Evolutionary conservation across 2,329 filamentous ascomycete species (phyloP), one percentile per base, ranked within the genome.

Genomic region (Fusarium pseudograminearum): DNA sequence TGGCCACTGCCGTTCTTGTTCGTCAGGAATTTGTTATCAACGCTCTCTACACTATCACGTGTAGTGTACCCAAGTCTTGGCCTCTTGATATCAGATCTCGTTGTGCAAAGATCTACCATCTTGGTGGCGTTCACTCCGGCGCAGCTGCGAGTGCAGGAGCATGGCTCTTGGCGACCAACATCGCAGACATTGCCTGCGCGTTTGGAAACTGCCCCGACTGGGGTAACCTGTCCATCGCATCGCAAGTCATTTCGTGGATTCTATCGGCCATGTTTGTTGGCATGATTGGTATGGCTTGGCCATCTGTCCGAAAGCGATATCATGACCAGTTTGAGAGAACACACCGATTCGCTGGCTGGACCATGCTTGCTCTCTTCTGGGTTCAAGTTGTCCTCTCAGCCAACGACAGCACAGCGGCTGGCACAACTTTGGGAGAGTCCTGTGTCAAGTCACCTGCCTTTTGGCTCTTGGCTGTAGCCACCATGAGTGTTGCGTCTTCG

Each of bases 331-430:
- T 93, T 74, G 92, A 94, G 80, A 80, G 86, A 51, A 86, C 85
- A 33, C 92, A 94, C 78, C 89, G 91, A 30, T 93, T 91, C 75
- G 85, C 85, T 11, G 91, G 91, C 10, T 94, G 91, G 91, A 82
- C 84, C 4, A 83, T 88, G 36, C 82, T 93, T 3, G 82, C 79
- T 2, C 80, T 93, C n/a, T 90, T 94, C 75, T 91, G 91, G 86
- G 83, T 76, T 0, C 86, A 91, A 64, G 83, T 86, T 5, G 76
- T 92, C 36, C 79, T 92, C 8, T 80, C 87, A 14, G 79, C 83
- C 10, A 77, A 84, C 47, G 80, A 83, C 28, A 78, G 81, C 34
- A 76, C 80, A 11, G 75, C 79, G 11, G 67, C 73, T 14, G 76
- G 62, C 1, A 61, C 65, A 15, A 70, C 78, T 2, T 74, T 84